Evolutionary conservation across 345 rosid genomes (phyloP).

Genomic region (Laguncularia racemosa): DNA sequence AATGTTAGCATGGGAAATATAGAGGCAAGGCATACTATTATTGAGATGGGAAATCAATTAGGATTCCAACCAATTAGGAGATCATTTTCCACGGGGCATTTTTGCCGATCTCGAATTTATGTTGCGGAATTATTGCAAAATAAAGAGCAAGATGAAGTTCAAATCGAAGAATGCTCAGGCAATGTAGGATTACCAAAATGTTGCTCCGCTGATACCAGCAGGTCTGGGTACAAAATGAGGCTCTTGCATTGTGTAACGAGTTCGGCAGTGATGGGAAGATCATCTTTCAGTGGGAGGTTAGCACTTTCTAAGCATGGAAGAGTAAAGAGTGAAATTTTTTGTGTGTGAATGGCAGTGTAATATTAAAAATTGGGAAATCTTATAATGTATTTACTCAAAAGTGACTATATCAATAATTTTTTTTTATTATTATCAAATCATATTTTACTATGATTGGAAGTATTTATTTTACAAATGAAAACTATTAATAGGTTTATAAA

Average conservation of each 20-base stretch:
- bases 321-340: constrained; percentile 4
- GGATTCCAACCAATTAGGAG: constrained; percentile 7
- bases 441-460: too few relatives aligned
- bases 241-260: constrained; percentile 13
- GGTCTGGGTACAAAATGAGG: constrained; percentile 20
- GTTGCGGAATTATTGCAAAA: background rate
- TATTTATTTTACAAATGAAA: too few relatives aligned
- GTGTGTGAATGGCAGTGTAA: constrained; percentile 12
- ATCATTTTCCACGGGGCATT: constrained; percentile 14
- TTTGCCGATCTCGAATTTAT: constrained; percentile 4
- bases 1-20: background rate
- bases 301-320: constrained; percentile 30
- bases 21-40: background rate
- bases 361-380: too few relatives aligned
- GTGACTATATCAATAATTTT: too few relatives aligned
- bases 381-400: too few relatives aligned
- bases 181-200: constrained; percentile 25
- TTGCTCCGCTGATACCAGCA: constrained; percentile 15
- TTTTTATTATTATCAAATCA: too few relatives aligned
- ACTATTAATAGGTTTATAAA: too few relatives aligned
- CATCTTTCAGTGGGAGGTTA: constrained; percentile 56
- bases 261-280: constrained; percentile 37
- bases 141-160: background rate
- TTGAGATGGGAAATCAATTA: constrained; percentile 4
- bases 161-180: constrained; percentile 15